phyloP scores from a whole-genome alignment of 2,329 filamentous ascomycete genomes.

The Furcasterigmium furcatum region DNA sequence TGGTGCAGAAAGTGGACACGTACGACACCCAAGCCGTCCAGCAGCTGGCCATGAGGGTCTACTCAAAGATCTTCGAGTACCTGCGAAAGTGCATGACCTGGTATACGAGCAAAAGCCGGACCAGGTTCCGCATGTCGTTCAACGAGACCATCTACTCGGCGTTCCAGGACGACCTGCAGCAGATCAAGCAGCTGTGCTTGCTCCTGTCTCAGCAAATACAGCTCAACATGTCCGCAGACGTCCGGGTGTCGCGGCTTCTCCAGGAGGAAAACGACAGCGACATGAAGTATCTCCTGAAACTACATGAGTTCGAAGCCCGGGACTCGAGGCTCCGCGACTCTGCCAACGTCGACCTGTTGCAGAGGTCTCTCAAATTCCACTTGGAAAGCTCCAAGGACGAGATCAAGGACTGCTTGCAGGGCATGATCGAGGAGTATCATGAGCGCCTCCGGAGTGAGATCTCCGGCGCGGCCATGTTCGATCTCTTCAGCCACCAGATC shows the following conservation, averaged over 20 bases:
- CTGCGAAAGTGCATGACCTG: slow-evolving; percentile 13
- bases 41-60: slow-evolving; percentile 12
- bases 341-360: too few relatives aligned
- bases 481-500: too few relatives aligned
- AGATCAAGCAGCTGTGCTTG: slow-evolving; percentile 6
- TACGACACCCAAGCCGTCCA: slow-evolving; percentile 5
- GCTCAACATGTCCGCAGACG: slow-evolving; percentile 9
- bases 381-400: too few relatives aligned
- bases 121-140: slow-evolving; percentile 11
- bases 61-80: slow-evolving; percentile 11
- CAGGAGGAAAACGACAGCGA: slow-evolving; percentile 6
- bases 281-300: too few relatives aligned
- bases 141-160: slow-evolving; percentile 8
- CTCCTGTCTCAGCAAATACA: slow-evolving; percentile 7
- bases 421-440: too few relatives aligned
- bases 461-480: too few relatives aligned
- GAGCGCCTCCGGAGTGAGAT: too few relatives aligned
- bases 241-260: slow-evolving; percentile 6
- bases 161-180: slow-evolving; percentile 8
- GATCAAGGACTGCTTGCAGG: too few relatives aligned
- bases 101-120: slow-evolving; percentile 10
- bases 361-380: too few relatives aligned
- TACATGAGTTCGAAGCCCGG: too few relatives aligned
- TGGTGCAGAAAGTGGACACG: slow-evolving; percentile 6
- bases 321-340: too few relatives aligned